Evolutionary conservation across 352 stramenopile genomes (phyloP), one percentile per base, ranked within the genome.

Genomic region (Globisporangium acanthophoron): DNA sequence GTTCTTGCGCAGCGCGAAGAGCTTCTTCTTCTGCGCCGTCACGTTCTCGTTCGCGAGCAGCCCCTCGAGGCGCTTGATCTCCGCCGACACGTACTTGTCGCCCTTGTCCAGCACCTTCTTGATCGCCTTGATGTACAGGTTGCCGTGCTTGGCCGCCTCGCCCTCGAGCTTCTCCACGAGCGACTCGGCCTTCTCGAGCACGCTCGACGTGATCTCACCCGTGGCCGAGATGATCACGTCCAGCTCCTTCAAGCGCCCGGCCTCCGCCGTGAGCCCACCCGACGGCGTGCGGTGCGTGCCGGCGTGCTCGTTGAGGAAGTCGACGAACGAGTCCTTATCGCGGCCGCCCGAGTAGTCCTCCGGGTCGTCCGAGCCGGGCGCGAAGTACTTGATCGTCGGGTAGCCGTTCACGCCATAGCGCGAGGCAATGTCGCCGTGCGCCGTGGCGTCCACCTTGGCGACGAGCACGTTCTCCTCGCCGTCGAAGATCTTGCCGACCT

Each of bases 321-420:
- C 69, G 6, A 97, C 83, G 58, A 94, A 94, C 58, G 79, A 88
- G 29, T 67, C 64, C 67, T 96, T 86, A 67, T 96, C 85, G 39
- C 88, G 85, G 49, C 79, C 88, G 48, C 74, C 76, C 53, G 74
- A 76, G 71, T 97, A 97, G 69, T 94, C 78, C 62, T 95, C 81
- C 21, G 86, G 73, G 54, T 96, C 88, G 45, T 85, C 74, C 55
- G 82, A 78, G 52, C 75, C 86, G 0, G 78, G 76, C 0, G 82
- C 73, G 57, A 97, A 97, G 75, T 96, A 97, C 73, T 96, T 96
- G 68, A 97, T 78, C 53, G 90, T 97, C 35, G 91, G 91, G 80
- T 90, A 97, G 29, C 91, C 88, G 55, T 78, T 90, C 33, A 97
- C 83, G 52, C 85, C 90, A 69, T 92, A 97, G 62, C 82, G 80